These are phyloP conservation scores for Aureobasidium sp. DNA, from an alignment of 2,329 filamentous ascomycete genomes.

Conservation along the genomic window DNA sequence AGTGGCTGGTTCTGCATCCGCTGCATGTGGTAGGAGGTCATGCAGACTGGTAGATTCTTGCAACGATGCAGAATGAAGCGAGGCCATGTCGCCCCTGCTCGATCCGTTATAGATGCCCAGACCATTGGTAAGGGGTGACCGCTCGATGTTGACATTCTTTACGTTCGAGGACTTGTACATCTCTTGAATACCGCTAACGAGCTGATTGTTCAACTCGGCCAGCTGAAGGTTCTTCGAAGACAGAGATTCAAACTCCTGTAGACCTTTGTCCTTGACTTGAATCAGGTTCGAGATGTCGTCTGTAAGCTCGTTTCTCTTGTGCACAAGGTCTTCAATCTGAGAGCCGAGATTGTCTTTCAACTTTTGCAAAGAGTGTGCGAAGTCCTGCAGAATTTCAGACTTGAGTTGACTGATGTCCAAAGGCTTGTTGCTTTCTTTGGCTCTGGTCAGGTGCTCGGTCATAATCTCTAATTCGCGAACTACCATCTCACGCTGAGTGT, in stretches of 20 bases:
- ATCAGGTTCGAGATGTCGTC: conserved; percentile 80
- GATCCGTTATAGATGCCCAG: conserved; percentile 55
- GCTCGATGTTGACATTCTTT: conserved; percentile 26
- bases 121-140: conserved; percentile 42
- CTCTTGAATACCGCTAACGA: conserved; percentile 90
- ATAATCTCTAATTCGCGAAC: conserved; percentile 85
- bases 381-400: conserved; percentile 55
- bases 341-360: conserved; percentile 72
- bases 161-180: conserved; percentile 69
- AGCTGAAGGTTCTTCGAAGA: conserved; percentile 92
- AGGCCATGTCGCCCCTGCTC: conserved; percentile 36
- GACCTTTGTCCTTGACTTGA: conserved; percentile 82
- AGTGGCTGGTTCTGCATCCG: conserved; percentile 57
- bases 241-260: conserved; percentile 91
- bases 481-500: conserved; percentile 92
- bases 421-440: conserved; percentile 73
- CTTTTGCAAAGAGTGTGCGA: conserved; percentile 54
- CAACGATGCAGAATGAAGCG: conserved; percentile 11
- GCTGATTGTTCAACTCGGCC: conserved; percentile 88
- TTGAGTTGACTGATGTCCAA: conserved; percentile 69
- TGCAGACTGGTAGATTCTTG: conserved; percentile 15
- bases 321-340: conserved; percentile 81
- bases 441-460: conserved; percentile 78
- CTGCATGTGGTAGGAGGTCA: conserved; percentile 36
- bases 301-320: conserved; percentile 73